A percentile compares a stretch with the other conserved stretches of the same genome.
Evolutionary conservation across 768 basidiomycete species (phyloP).

Genomic region (Kwoniella shandongensis): DNA sequence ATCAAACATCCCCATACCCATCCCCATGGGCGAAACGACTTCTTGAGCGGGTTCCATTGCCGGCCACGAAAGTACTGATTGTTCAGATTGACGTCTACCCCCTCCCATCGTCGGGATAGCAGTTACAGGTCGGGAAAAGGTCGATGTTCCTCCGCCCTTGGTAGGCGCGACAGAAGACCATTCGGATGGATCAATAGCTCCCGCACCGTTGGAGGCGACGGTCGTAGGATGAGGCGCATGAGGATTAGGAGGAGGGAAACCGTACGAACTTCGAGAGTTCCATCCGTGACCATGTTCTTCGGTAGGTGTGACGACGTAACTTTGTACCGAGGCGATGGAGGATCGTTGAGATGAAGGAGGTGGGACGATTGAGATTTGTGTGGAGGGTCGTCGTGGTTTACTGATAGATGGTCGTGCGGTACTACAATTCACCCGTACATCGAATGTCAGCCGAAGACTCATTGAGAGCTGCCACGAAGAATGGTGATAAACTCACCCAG

Average conservation of each 20-base stretch:
- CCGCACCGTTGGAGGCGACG: no score
- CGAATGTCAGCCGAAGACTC: neutral
- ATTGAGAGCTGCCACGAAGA: neutral
- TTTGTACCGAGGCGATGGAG: conserved; percentile 15
- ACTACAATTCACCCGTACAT: conserved; percentile 1
- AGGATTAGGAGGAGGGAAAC: conserved; percentile 16
- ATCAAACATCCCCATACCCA: conserved; percentile 13
- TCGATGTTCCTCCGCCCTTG: neutral
- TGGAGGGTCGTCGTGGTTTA: conserved; percentile 21
- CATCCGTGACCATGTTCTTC: conserved; percentile 26
- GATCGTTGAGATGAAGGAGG: conserved; percentile 14
- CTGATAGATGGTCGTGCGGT: conserved; percentile 22
- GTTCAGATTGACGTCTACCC: neutral
- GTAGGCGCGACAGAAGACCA: conserved; percentile 19
- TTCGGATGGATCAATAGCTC: conserved; percentile 14
- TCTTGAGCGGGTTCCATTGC: conserved; percentile 5
- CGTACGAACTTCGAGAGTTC: conserved; percentile 18
- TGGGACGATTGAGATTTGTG: conserved; percentile 12
- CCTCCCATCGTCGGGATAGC: neutral
- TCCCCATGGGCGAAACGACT: neutral
- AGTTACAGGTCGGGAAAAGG: neutral
- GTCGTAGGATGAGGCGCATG: neutral
- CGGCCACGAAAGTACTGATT: conserved; percentile 21
- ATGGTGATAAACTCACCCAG: conserved; percentile 39
- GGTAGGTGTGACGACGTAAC: conserved; percentile 23